Evolutionary conservation across 345 rosid genomes (phyloP).

Genomic region (Kandelia obovata): DNA sequence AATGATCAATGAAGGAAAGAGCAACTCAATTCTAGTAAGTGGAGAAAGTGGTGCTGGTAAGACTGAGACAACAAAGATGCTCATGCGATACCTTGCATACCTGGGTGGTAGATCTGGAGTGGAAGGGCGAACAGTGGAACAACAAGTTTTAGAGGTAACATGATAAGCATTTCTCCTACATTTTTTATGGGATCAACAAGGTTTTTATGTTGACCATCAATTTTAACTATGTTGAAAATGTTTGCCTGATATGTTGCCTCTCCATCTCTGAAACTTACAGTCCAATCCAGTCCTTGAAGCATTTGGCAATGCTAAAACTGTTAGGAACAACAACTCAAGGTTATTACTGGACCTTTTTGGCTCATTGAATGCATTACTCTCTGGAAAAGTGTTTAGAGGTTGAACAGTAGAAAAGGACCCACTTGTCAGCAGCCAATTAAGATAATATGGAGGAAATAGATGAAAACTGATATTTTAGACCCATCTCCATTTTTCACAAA

Average conservation of each 20-base stretch:
- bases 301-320: constrained; percentile 98
- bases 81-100: constrained; percentile 97
- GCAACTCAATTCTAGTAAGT: constrained; percentile 99
- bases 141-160: constrained; percentile 97
- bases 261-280: constrained; percentile 45
- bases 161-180: constrained; percentile 12
- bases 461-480: not conserved
- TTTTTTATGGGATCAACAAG: not conserved
- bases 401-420: not conserved
- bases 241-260: constrained; percentile 26
- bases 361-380: not conserved
- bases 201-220: not conserved
- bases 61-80: constrained; percentile 99
- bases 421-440: not conserved
- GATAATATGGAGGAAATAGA: not conserved
- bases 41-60: constrained; percentile 99
- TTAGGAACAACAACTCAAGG: constrained; percentile 99
- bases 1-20: constrained; percentile 97
- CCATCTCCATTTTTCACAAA: constrained; percentile 1
- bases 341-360: constrained; percentile 13
- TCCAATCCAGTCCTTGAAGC: constrained; percentile 99
- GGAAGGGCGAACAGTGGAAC: constrained; percentile 99
- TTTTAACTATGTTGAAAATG: constrained; percentile 8
- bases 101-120: constrained; percentile 99
- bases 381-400: not conserved